Evolutionary conservation across 2,329 filamentous ascomycete species (phyloP), one percentile per base, ranked within the genome.

Genomic region (Elsinoe arachidis): DNA sequence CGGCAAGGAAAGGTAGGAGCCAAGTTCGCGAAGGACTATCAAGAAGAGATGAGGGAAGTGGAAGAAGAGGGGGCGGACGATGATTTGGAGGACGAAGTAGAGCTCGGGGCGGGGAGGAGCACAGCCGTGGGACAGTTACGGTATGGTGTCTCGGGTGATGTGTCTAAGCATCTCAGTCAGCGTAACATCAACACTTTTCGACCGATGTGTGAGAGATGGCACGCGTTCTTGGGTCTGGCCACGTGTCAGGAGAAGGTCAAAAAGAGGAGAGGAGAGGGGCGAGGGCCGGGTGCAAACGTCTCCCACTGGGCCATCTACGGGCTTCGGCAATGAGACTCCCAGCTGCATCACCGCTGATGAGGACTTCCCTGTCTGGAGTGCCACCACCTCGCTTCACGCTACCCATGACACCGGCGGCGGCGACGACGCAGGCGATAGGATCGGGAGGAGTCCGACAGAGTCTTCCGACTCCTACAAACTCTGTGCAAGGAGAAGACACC

Each of bases 21-120:
- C 17, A 30, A n/a, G 35, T 56, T 56, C 21, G 53, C 21, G 11
- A 34, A 35, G 11, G 53, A 21, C 19, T 56, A 56, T 34, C 53
- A 56, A 41, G 53, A 23, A 6, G 17, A 56, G 38, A 38, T 46
- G 2, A 35, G 53, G 5, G 53, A 56, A 14, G 23, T 46, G 10
- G 52, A 56, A 17, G 53, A 56, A 23, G 33, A 23, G 23, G 53
- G 44, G 21, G 38, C 12, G 14, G 38, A 43, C 19, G 38, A 43
- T 17, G 15, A 43, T 15, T 10, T 43, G 38, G 38, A 43, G 38
- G 38, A 43, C 19, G 38, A 43, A 17, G 15, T 43, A 5, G 38
- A 43, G 38, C 15, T 43, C 9, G 38, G 38, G 3, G 38, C 38
- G 6, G 37, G 37, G 6, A 39, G 37, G 14, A 39, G 6, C 17